Evolutionary conservation across 495 filamentous ascomycete genomes (phyloP).

Genomic region (Penicillium psychrofluorescens): DNA sequence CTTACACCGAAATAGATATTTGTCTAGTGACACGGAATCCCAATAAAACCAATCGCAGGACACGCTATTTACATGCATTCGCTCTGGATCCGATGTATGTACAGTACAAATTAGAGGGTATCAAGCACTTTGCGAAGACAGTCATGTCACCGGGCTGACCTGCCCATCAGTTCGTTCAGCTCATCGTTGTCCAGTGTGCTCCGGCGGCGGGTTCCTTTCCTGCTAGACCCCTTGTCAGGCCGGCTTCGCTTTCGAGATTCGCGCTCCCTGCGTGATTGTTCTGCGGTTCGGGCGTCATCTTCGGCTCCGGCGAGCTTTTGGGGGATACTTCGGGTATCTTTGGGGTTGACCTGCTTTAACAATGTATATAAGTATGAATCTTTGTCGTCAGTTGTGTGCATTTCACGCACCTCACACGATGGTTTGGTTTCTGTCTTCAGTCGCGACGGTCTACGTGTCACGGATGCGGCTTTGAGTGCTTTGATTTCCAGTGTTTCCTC

Average conservation of each 20-base stretch:
- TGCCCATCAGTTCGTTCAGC: conserved; percentile 54
- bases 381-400: not conserved
- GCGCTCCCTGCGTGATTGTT: conserved; percentile 32
- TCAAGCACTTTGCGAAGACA: not conserved
- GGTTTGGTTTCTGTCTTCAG: conserved; percentile 25
- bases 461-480: conserved; percentile 25
- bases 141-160: conserved; percentile 13
- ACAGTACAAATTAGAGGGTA: conserved; percentile 4
- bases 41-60: too few species aligned
- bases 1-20: too few species aligned
- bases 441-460: conserved; percentile 26
- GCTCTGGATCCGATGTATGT: conserved; percentile 8
- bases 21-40: too few species aligned
- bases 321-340: conserved; percentile 23
- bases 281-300: conserved; percentile 36
- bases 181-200: conserved; percentile 71
- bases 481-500: conserved; percentile 36
- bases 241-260: conserved; percentile 39
- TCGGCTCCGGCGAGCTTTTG: conserved; percentile 42
- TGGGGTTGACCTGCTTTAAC: conserved; percentile 12
- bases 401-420: conserved; percentile 26
- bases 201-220: conserved; percentile 48
- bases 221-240: conserved; percentile 29
- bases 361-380: conserved; percentile 4
- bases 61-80: conserved; percentile 15